phyloP scores from a whole-genome alignment of 345 rosid genomes.

The Rhodomyrtus tomentosa region DNA sequence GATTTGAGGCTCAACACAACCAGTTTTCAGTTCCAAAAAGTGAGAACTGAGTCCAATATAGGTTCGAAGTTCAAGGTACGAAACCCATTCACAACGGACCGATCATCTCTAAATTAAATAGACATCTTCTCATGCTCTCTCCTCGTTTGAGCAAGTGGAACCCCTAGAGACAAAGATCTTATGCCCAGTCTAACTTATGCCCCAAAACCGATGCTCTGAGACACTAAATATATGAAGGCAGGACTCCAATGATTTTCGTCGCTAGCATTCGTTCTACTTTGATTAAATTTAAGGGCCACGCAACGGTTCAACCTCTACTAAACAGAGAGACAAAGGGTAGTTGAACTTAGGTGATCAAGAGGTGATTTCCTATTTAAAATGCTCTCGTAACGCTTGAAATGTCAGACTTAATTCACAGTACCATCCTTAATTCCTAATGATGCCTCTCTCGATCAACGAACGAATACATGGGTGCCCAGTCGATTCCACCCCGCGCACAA shows the following conservation, averaged over 20 bases:
- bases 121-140: background rate
- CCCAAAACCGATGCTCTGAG: background rate
- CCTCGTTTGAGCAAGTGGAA: background rate
- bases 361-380: background rate
- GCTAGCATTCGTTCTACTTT: background rate
- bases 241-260: background rate
- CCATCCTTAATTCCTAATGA: background rate
- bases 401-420: background rate
- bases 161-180: background rate
- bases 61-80: background rate
- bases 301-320: background rate
- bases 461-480: background rate
- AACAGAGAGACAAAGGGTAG: background rate
- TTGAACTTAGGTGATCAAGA: background rate
- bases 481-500: background rate
- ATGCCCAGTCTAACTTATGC: background rate
- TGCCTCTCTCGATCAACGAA: background rate
- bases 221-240: background rate
- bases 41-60: background rate
- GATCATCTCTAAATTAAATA: background rate
- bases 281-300: background rate
- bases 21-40: background rate
- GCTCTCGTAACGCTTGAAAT: background rate
- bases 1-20: background rate
- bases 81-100: rapidly evolving